These are phyloP conservation scores for Avena atlantica DNA, from an alignment of 176 grass and related monocot species.

Conservation along the genomic window DNA sequence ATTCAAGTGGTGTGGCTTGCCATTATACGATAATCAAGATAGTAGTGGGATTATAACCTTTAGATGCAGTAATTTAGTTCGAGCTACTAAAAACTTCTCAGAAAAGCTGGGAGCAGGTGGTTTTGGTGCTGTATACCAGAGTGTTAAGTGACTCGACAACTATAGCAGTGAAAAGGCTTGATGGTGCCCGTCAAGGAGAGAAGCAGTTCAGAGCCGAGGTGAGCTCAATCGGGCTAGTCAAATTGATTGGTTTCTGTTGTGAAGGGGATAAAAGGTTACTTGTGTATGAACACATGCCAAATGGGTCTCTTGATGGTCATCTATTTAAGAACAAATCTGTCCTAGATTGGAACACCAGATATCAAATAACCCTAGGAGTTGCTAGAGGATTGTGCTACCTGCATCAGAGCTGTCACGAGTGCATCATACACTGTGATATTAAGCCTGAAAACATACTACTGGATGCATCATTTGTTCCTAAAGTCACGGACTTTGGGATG, in stretches of 20 bases:
- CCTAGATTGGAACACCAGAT: slow-evolving; percentile 47
- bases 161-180: slow-evolving; percentile 59
- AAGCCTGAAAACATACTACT: slow-evolving; percentile 59
- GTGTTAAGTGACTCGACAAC: slow-evolving; percentile 31
- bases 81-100: slow-evolving; percentile 54
- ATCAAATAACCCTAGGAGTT: slow-evolving; percentile 48
- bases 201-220: slow-evolving; percentile 63
- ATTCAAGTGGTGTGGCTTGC: slow-evolving; percentile 7
- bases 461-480: slow-evolving; percentile 37
- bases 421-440: slow-evolving; percentile 73
- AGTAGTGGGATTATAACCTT: slow-evolving; percentile 38
- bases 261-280: slow-evolving; percentile 50
- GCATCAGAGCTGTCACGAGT: slow-evolving; percentile 58
- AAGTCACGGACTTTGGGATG: no score
- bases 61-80: slow-evolving; percentile 43
- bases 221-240: slow-evolving; percentile 57
- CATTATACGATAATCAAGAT: slow-evolving; percentile 34
- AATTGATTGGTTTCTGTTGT: slow-evolving; percentile 58
- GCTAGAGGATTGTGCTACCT: slow-evolving; percentile 65
- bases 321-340: slow-evolving; percentile 38
- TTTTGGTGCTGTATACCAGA: slow-evolving; percentile 57
- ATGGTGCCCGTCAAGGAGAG: slow-evolving; percentile 47
- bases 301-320: not conserved
- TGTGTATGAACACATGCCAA: no score
- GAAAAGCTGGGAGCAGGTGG: slow-evolving; percentile 58